These are phyloP conservation scores for Xylaria sp. DNA, from an alignment of 2,329 filamentous ascomycete species.

Conservation along the genomic window DNA sequence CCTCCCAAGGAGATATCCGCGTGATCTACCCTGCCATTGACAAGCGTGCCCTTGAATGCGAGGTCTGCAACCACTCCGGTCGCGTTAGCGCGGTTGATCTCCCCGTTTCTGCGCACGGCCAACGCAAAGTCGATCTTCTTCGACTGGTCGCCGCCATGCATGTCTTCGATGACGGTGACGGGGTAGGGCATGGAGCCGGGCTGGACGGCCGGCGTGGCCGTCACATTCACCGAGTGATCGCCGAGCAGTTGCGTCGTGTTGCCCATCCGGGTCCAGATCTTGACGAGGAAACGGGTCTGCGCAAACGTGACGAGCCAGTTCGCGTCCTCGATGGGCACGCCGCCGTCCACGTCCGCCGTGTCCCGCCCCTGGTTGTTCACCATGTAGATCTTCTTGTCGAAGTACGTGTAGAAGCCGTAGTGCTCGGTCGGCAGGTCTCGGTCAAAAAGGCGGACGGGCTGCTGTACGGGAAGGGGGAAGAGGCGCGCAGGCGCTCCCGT, in stretches of 20 bases:
- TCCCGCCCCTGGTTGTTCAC: conserved; percentile 47
- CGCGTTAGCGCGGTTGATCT: conserved; percentile 56
- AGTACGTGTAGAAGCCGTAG: conserved; percentile 95
- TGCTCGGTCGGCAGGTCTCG: conserved; percentile 83
- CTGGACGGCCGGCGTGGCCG: conserved; percentile 44
- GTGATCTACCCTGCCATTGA: conserved; percentile 59
- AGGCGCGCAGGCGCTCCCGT: conserved; percentile 77
- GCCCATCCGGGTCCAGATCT: conserved; percentile 69
- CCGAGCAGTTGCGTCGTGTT: conserved; percentile 55
- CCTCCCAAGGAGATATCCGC: conserved; percentile 63
- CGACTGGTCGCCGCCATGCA: conserved; percentile 66
- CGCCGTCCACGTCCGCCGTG: conserved; percentile 64
- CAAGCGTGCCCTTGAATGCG: conserved; percentile 59
- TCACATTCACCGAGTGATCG: conserved; percentile 37
- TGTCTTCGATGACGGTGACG: conserved; percentile 68
- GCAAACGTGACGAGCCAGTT: conserved; percentile 66
- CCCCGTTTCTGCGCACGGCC: conserved; percentile 58
- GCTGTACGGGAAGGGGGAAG: conserved; percentile 74
- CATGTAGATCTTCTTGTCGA: conserved; percentile 86
- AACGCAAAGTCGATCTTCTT: conserved; percentile 66
- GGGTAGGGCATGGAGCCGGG: conserved; percentile 73
- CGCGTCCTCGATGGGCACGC: conserved; percentile 63
- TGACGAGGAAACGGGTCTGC: conserved; percentile 70
- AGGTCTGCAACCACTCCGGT: conserved; percentile 61
- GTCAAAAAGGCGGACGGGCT: conserved; percentile 87